A percentile compares a stretch with the other conserved stretches of the same genome.
Conservation (phyloP, 768 basidiomycete genomes). For the Rhizopogon vulgaris region DNA sequence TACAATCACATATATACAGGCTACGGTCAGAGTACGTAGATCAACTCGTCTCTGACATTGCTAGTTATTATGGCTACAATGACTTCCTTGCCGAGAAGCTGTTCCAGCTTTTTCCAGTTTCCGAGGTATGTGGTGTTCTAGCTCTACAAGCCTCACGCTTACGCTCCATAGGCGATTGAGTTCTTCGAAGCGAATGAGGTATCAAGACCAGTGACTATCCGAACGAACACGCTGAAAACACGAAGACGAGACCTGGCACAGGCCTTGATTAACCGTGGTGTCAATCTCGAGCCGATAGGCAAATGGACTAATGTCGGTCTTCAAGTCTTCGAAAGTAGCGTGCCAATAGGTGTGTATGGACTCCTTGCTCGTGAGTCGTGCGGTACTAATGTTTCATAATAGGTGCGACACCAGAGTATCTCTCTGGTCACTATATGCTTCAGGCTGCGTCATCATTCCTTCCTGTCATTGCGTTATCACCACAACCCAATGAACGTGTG, state of each 20-base stretch:
- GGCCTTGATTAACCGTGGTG: constrained; percentile 88
- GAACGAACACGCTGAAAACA: constrained; percentile 93
- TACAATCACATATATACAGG: constrained; percentile 33
- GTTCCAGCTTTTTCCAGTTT: constrained; percentile 87
- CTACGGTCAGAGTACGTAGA: constrained; percentile 85
- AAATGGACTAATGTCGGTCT: constrained; percentile 99
- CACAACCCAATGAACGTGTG: constrained; percentile 88
- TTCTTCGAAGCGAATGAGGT: constrained; percentile 98
- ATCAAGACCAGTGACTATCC: constrained; percentile 93
- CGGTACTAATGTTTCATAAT: constrained; percentile 1
- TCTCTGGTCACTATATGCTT: constrained; percentile 99
- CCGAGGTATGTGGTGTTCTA: constrained; percentile 55
- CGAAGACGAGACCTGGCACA: constrained; percentile 93
- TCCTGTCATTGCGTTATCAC: constrained; percentile 94
- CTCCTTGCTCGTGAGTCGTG: background rate
- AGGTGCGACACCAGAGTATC: constrained; percentile 97
- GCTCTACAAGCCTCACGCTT: constrained; percentile 8
- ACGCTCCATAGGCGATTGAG: constrained; percentile 72
- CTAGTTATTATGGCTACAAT: constrained; percentile 97
- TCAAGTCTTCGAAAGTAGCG: constrained; percentile 95
- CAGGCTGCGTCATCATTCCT: constrained; percentile 98
- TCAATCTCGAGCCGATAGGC: constrained; percentile 95
- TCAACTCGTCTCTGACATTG: constrained; percentile 85
- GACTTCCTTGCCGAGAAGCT: constrained; percentile 92
- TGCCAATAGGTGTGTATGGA: constrained; percentile 72